Evolutionary conservation across 1,139 yeast genomes (phyloP), one percentile per base, ranked within the genome.

Genomic region (Candida dubliniensis): DNA sequence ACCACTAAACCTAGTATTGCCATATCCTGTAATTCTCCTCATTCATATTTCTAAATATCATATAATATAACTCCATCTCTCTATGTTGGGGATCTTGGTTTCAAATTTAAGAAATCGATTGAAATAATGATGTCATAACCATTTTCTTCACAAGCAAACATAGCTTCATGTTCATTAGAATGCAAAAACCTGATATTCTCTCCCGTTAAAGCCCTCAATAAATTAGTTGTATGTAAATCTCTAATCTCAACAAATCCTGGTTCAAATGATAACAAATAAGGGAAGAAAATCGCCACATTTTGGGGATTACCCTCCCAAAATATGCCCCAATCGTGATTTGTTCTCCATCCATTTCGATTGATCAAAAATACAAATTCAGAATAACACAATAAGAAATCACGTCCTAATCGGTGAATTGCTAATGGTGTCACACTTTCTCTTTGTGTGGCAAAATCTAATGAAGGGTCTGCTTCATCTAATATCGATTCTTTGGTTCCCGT

Each of bases 291-390:
- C 9, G 97, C 96, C 63, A 93, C 89, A 50, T 85, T 84, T 58
- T 87, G 95, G 4, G 99, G 98, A 42, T 83, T 79, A 35, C 98
- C 97, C 67, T 93, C 98, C 99, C 99, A 93, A 61, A 87, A 85
- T 44, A 93, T 85, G 54, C 91, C 85, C 95, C 96, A 91, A 42
- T 89, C 93, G 41, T 93, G 91, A 52, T 93, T 82, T 24, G 95
- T 85, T 58, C 97, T 79, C 99, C 99, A 93, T 29, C 99, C 99
- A 62, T 91, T 91, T 47, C 88, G 78, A 58, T 93, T 91, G 54
- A 93, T 95, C 66, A 87, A 89, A 65, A 93, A 93, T 40, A 96
- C 93, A 63, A 93, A 91, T 60, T 90, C 96, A 3, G 95, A 82
- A 61, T 90, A 93, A 61, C 91, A 84, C 48, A 93, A 76, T 57